These are phyloP conservation scores for Noccaea bulbosa DNA, from an alignment of 345 rosid species.

Conservation along the genomic window DNA sequence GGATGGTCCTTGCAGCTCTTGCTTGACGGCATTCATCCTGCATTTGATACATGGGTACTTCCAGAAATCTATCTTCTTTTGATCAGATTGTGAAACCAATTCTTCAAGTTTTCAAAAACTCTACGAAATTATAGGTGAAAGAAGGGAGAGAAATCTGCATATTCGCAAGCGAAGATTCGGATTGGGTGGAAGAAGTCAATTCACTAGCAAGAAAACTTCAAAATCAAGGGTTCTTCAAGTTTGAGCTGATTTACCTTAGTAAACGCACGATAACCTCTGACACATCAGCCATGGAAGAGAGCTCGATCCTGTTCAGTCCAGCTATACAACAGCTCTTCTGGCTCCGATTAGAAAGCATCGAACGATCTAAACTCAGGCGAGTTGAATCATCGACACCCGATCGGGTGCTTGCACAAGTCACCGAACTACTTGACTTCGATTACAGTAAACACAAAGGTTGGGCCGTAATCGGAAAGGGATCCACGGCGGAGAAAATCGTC, in stretches of 20 bases:
- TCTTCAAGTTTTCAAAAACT: neutral
- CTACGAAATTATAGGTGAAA: slow-evolving; percentile 54
- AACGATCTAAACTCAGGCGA: slow-evolving; percentile 52
- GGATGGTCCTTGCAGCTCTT: slow-evolving; percentile 58
- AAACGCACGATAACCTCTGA: slow-evolving; percentile 38
- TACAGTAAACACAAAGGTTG: slow-evolving; percentile 52
- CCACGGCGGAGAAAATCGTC: slow-evolving; percentile 40
- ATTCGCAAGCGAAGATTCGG: slow-evolving; percentile 56
- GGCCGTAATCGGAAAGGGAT: slow-evolving; percentile 64
- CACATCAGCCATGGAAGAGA: slow-evolving; percentile 44
- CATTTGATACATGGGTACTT: slow-evolving; percentile 60
- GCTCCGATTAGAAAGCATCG: slow-evolving; percentile 69
- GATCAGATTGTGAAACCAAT: slow-evolving; percentile 11
- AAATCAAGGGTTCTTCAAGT: slow-evolving; percentile 50
- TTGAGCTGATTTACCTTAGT: slow-evolving; percentile 62
- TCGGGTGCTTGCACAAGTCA: slow-evolving; percentile 52
- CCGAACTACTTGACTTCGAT: slow-evolving; percentile 53
- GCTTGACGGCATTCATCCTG: slow-evolving; percentile 58
- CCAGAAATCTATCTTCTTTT: neutral
- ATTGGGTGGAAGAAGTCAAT: slow-evolving; percentile 59
- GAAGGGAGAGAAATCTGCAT: slow-evolving; percentile 65
- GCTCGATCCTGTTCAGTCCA: slow-evolving; percentile 45
- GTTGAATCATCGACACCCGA: slow-evolving; percentile 42
- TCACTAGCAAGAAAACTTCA: slow-evolving; percentile 45
- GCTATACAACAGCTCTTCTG: slow-evolving; percentile 62